Base-by-base conservation (phyloP, 164 flowering plant genomes). In the Kalanchoe fedtschenkoi region DNA sequence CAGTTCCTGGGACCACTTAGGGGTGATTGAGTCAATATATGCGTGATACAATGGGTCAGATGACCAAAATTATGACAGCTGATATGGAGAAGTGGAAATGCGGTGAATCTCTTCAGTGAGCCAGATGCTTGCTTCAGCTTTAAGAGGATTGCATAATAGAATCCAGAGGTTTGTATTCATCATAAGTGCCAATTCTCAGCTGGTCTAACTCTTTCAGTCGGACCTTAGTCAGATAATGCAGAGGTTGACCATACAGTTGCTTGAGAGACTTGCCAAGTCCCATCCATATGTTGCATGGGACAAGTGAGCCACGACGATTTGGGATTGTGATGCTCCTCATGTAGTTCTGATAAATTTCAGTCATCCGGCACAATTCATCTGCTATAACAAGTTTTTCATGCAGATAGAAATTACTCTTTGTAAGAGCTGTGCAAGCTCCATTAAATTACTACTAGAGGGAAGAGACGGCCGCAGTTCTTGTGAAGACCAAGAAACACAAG, bases 121-220 rank as follows among this genome's bases (percentile, higher is more conserved):
- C 98, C 98, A 93, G 65, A 93, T 72, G 62, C 66, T 80, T 21
- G 85, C 82, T 75, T 89, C 91, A n/a, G 96, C 98, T 77, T 85
- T 88, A 56, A 66, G 46, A 30, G 97, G 96, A 72, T n/a, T 86
- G 89, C 47, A 93, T 75, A 10, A 83, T 66, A 34, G 73, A 34
- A 67, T 90, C 90, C 67, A 88, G 62, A 10, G 85, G 83, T 64
- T 26, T 59, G 35, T 79, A 39, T 64, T 87, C 88, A 67, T 82
- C 76, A 33, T 74, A 75, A 24, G 78, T 54, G 24, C 81, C 91
- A 21, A 81, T 60, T 66, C 95, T 81, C 46, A 58, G 41, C 34
- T 73, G 74, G 53, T 89, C 98, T 96, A 89, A 86, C 71, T 77
- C 78, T 65, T 81, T 86, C 35, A 89, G 66, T 62, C 62, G 81